Evolutionary conservation across 148 eudicot genomes (phyloP), one percentile per base, ranked within the genome.

Genomic region (Chenopodium berlandieri): DNA sequence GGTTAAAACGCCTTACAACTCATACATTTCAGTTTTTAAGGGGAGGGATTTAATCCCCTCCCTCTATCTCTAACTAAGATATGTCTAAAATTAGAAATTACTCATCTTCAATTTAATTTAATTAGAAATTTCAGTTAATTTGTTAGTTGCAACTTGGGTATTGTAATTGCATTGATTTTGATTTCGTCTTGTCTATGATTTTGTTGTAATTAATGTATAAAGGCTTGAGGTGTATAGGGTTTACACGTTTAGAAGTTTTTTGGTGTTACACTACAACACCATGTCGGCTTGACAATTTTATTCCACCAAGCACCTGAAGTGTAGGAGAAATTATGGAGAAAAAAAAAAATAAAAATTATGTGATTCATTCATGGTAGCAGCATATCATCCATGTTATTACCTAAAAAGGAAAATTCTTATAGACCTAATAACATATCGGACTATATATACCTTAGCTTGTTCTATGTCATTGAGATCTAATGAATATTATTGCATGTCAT

Each of bases 21-120:
- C 83, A 80, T 65, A 56, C 14, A 8, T 80, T 84, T 92, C 93
- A 31, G 85, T 89, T 85, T 90, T 83, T 14, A 6, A 56, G 4
- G 22, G 85, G 76, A 83, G 82, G 81, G 80, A 68, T 78, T 78
- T 73, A 25, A 77, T 63, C 79, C 54, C 4, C 20, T 77, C 9
- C 44, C 65, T 70, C 22, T 17, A 48, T 27, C 71, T 70, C 40
- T 64, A 46, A 11, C 70, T 77, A 77, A 63, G 23, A 46, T 50
- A 65, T 54, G 6, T 56, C 81, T 48, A 31, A 4, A 50, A 68
- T 69, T 50, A 66, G 81, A 22, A 69, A 52, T 9, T 50, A 78
- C 34, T 67, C 63, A 68, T 48, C 63, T 48, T 69, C 32, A 30
- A 31, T 48, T 69, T 25, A 30, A 31, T 48, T 47, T n/a, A n/a